A percentile compares a stretch with the other conserved stretches of the same genome.
Conservation (phyloP, 371 early-diverging fungal species). For the Mortierella sp. region DNA sequence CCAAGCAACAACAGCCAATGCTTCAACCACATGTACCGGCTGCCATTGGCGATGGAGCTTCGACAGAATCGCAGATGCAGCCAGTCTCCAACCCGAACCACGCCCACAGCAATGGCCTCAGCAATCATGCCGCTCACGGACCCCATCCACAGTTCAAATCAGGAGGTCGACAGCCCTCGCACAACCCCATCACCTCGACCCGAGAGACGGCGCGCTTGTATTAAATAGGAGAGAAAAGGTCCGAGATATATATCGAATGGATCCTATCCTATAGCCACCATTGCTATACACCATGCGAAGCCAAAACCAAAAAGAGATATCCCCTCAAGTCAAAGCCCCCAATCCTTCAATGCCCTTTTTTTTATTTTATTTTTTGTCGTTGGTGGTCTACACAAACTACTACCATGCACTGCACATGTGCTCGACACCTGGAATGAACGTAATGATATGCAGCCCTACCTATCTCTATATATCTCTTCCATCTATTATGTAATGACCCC, state of each 20-base stretch:
- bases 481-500: neutral
- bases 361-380: neutral
- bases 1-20: slow-evolving; percentile 44
- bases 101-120: neutral
- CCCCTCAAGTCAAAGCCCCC: no score
- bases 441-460: neutral
- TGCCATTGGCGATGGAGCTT: slow-evolving; percentile 42
- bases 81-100: slow-evolving; percentile 3
- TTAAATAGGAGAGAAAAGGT: slow-evolving; percentile 2
- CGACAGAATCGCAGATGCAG: neutral
- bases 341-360: no score
- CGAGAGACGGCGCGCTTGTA: slow-evolving; percentile 44
- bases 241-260: neutral
- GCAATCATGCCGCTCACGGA: slow-evolving; percentile 4
- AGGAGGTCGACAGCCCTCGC: slow-evolving; percentile 32
- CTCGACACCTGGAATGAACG: no score
- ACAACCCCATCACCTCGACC: slow-evolving; percentile 38
- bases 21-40: slow-evolving; percentile 37
- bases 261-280: neutral
- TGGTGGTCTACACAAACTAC: no score
- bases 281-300: neutral
- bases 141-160: neutral
- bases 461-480: neutral
- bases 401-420: no score
- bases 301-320: no score